phyloP scores from a whole-genome alignment of 2,329 filamentous ascomycete species.

The Ascosphaera aggregata region DNA sequence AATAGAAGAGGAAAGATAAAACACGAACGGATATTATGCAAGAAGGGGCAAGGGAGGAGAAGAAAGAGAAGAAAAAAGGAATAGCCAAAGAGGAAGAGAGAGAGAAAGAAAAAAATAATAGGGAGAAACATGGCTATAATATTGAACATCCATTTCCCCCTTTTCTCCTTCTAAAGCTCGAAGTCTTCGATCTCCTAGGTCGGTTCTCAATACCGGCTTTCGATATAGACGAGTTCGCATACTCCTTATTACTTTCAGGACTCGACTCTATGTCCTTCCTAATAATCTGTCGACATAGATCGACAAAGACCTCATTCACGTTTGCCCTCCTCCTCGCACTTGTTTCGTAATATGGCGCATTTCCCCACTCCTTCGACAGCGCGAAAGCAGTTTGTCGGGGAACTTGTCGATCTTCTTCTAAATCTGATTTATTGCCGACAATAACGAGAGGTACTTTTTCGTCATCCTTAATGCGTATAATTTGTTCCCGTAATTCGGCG shows the following conservation, averaged over 20 bases:
- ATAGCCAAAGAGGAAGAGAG: constrained; percentile 3
- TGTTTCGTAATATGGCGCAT: constrained; percentile 76
- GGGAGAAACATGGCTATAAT: constrained; percentile 2
- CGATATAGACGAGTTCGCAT: constrained; percentile 4
- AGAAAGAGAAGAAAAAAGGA: constrained; percentile 7
- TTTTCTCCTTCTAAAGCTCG: background rate
- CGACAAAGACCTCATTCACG: constrained; percentile 73
- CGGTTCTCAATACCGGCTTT: background rate
- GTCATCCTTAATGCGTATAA: constrained; percentile 76
- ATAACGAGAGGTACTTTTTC: constrained; percentile 70
- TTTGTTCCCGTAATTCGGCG: constrained; percentile 61
- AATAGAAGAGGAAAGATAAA: no score
- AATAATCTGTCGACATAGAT: constrained; percentile 65
- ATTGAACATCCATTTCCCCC: constrained; percentile 1
- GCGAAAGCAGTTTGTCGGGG: constrained; percentile 58
- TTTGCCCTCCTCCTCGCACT: constrained; percentile 65
- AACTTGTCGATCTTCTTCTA: constrained; percentile 65
- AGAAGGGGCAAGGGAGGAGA: constrained; percentile 4
- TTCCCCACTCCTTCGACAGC: constrained; percentile 67
- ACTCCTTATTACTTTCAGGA: constrained; percentile 13
- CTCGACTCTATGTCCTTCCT: constrained; percentile 33
- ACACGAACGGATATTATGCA: no score
- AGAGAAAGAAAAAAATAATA: constrained; percentile 1
- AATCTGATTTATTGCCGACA: constrained; percentile 76
- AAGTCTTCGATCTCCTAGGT: background rate